Evolutionary conservation across 1,139 yeast genomes (phyloP), one percentile per base, ranked within the genome.

Genomic region (Geotrichum candidum): DNA sequence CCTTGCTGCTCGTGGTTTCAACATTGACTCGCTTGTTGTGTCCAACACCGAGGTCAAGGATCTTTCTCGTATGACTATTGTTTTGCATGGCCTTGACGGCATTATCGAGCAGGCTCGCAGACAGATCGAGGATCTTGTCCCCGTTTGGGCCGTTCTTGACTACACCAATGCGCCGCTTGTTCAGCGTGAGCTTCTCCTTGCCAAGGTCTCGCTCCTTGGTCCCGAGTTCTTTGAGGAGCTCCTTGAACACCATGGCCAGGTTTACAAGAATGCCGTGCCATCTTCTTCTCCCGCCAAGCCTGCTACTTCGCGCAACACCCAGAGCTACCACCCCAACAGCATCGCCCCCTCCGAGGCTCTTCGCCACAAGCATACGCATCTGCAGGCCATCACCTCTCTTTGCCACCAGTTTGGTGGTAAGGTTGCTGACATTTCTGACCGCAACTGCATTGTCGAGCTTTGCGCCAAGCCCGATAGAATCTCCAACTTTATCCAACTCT

Each of bases 41-140:
- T 92, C 97, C 76, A 90, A 87, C 78, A 94, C 99, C 45, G 98
- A 94, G 75, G 98, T 94, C 65, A 87, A 88, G 77, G 97, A 94
- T 74, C 82, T 94, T 69, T 89, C 97, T 46, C 84, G 99, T 74
- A 94, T 94, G 99, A 94, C 99, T 13, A 90, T 94, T 71, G 97
- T 90, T 41, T 81, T 94, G 71, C 87, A 87, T 64, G 99, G 98
- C 64, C 96, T 91, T 74, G 97, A 92, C 72, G 97, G 96, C 33
- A 94, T 94, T 63, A 88, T 94, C 69, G 99, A 94, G 76, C 99
- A 94, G 79, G 98, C 98, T n/a, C 85, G 99, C 75, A 86, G 98
- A 75, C 99, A 94, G 77, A 88, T 94, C 67, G 99, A 94, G 78
- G 98, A 94, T 72, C 82, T 94, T 73, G 99, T 94, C 33, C 99